Conservation (phyloP, 441 rosid genomes). For the Daphne laureola region DNA sequence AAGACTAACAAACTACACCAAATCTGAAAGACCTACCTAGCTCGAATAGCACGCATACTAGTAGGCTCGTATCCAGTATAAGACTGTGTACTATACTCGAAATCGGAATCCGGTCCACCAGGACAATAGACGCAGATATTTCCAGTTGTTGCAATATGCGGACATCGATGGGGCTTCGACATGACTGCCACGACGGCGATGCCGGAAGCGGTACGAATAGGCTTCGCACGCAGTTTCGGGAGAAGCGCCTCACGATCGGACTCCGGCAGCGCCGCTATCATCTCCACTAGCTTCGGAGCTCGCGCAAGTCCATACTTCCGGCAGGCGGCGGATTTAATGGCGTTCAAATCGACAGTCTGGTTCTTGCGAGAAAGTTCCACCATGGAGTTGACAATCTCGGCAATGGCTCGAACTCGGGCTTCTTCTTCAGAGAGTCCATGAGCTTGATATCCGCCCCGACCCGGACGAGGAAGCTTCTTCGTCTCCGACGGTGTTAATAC, state of each 20-base stretch:
- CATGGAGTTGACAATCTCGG: constrained; percentile 86
- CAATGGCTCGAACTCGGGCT: constrained; percentile 87
- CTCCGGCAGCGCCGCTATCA: constrained; percentile 96
- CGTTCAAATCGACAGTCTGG: constrained; percentile 90
- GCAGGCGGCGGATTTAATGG: constrained; percentile 86
- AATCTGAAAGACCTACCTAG: constrained; percentile 47
- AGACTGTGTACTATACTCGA: constrained; percentile 98
- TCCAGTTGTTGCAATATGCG: constrained; percentile 98
- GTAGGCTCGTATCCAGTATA: constrained; percentile 99
- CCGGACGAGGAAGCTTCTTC: constrained; percentile 72
- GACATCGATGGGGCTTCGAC: constrained; percentile 99
- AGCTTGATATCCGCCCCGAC: constrained; percentile 81
- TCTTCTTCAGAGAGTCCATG: constrained; percentile 89
- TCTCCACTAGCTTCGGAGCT: constrained; percentile 94
- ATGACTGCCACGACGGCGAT: constrained; percentile 97
- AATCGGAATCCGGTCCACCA: constrained; percentile 98
- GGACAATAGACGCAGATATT: constrained; percentile 97
- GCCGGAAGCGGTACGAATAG: constrained; percentile 94
- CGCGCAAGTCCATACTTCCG: constrained; percentile 90
- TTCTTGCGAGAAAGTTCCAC: constrained; percentile 85
- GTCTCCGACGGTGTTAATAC: constrained; percentile 30
- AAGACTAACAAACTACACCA: neutral
- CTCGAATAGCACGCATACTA: constrained; percentile 98
- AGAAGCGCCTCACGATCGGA: constrained; percentile 83
- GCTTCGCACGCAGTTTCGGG: constrained; percentile 95